Evolutionary conservation across 306 rosid genomes (phyloP).

Genomic region (Elaeagnus macrophylla): DNA sequence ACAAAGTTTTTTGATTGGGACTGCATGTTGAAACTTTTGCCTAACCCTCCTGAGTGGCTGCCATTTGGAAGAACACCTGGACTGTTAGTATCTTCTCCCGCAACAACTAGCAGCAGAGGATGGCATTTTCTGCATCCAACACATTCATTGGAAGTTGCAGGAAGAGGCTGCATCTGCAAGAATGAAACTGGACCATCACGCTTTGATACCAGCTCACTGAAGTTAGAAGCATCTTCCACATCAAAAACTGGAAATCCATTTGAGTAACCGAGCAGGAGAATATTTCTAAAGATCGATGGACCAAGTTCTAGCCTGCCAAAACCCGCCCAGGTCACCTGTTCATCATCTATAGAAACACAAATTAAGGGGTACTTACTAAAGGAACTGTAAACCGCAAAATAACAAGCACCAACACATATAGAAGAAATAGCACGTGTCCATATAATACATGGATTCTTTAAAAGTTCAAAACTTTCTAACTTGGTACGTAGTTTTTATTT

Average conservation of each 20-base stretch:
- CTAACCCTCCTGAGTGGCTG: constrained; percentile 29
- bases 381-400: constrained; percentile 2
- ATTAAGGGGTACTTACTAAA: not conserved
- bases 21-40: constrained; percentile 38
- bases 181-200: constrained; percentile 71
- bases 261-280: constrained; percentile 73
- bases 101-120: constrained; percentile 74
- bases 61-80: constrained; percentile 22
- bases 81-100: constrained; percentile 42
- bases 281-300: constrained; percentile 34
- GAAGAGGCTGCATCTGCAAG: constrained; percentile 80
- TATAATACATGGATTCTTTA: too few species aligned
- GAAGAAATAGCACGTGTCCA: too few species aligned
- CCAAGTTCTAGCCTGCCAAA: constrained; percentile 68
- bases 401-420: too few species aligned
- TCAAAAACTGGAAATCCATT: constrained; percentile 87
- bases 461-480: too few species aligned
- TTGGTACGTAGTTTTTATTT: too few species aligned
- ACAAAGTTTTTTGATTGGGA: constrained; percentile 34
- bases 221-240: constrained; percentile 70
- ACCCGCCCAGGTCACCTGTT: constrained; percentile 88
- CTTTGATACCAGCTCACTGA: constrained; percentile 72
- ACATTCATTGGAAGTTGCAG: constrained; percentile 38
- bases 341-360: constrained; percentile 5
- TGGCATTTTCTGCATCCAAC: constrained; percentile 52